phyloP scores from a whole-genome alignment of 2,329 filamentous ascomycete species.

The Sclerotinia minor region DNA sequence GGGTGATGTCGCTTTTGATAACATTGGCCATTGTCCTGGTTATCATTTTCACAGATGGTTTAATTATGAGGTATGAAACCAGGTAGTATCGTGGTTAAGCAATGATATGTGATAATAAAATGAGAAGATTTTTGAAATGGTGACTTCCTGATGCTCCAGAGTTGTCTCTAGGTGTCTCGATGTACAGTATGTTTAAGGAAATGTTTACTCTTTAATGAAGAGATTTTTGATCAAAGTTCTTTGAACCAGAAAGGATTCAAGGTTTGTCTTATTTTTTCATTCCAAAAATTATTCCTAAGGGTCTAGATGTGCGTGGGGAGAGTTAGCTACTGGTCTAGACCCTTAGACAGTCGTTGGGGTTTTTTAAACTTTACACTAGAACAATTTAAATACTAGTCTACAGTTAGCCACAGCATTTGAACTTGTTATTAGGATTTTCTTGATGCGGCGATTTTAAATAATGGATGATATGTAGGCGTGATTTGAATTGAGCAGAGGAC shows the following conservation, averaged over 20 bases:
- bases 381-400: neutral
- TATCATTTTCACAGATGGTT: neutral
- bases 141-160: neutral
- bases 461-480: too few relatives aligned
- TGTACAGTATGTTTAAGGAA: too few relatives aligned
- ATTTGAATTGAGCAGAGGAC: too few relatives aligned
- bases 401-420: neutral
- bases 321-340: neutral
- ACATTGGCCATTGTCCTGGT: neutral
- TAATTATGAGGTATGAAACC: neutral
- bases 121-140: neutral
- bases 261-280: too few relatives aligned
- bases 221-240: too few relatives aligned
- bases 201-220: too few relatives aligned
- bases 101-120: neutral
- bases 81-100: neutral
- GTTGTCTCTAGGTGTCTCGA: too few relatives aligned
- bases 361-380: too few relatives aligned
- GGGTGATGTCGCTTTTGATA: neutral
- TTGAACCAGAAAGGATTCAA: too few relatives aligned
- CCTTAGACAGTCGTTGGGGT: neutral
- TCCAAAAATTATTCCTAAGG: too few relatives aligned
- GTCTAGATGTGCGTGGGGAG: neutral
- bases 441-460: neutral
- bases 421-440: neutral